Conservation (phyloP, 768 basidiomycete genomes). For the Leccinum fibrillosum region DNA sequence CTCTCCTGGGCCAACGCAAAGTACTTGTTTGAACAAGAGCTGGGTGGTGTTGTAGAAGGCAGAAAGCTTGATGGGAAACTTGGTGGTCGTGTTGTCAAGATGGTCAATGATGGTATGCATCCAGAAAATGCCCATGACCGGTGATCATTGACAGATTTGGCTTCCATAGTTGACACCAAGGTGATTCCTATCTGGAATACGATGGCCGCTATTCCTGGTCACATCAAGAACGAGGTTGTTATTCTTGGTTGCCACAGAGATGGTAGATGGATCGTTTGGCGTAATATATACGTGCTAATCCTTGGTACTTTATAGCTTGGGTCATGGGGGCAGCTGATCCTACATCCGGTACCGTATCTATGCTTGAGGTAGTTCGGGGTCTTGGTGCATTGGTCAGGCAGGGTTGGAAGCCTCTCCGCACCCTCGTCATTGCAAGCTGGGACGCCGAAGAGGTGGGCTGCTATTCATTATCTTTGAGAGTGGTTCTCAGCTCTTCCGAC, state of each 20-base stretch:
- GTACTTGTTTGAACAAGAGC: constrained; percentile 56
- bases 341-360: constrained; percentile 50
- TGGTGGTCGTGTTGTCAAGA: constrained; percentile 45
- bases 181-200: constrained; percentile 91
- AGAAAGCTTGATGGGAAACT: constrained; percentile 44
- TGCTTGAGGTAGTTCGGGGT: constrained; percentile 55
- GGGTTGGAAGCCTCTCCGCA: constrained; percentile 68
- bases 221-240: constrained; percentile 79
- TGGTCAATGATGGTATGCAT: constrained; percentile 51
- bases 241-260: constrained; percentile 87
- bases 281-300: neutral
- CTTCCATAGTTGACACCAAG: constrained; percentile 58
- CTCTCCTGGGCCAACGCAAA: constrained; percentile 84
- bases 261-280: constrained; percentile 41
- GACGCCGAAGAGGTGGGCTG: constrained; percentile 62
- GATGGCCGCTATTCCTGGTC: constrained; percentile 79
- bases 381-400: constrained; percentile 44
- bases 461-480: neutral
- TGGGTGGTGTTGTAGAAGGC: constrained; percentile 39
- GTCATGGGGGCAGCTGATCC: constrained; percentile 54
- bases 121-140: neutral
- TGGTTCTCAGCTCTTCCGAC: neutral
- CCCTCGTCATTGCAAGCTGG: constrained; percentile 74
- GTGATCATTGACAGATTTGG: neutral
- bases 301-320: constrained; percentile 24